Base-by-base conservation (phyloP, 768 basidiomycete genomes). In the Rhodocollybia butyracea region DNA sequence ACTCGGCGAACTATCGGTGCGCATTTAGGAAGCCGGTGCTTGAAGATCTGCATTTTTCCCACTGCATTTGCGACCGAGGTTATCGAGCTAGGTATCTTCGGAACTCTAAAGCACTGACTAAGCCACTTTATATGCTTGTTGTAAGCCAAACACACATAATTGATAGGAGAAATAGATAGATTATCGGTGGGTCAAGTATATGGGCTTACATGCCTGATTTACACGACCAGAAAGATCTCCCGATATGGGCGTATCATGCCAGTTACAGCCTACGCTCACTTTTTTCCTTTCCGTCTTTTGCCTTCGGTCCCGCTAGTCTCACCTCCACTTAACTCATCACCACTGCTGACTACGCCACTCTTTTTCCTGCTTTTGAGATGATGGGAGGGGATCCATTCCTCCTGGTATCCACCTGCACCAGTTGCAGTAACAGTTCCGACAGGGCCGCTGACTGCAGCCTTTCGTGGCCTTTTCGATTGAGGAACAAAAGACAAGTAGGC, bases 371-470 rank as follows among this genome's bases (percentile, higher is more conserved):
- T 66, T 68, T 89, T 88, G 75, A 91, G 73, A 63, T 93, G 91
- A 64, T 91, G 89, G 60, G 88, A 88, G n/a, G 91, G 91, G 61
- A 94, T 94, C 91, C 91, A 94, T 64, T 94, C 91, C 65, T 93
- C 89, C 63, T 89, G 83, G 61, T 93, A 92, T 41, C 83, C 85
- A 36, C 84, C 80, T 2, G 84, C 77, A 32, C 84, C 82, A 22
- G 83, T 83, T 30, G 85, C 84, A 6, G 86, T 86, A 32, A 80
- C 79, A 7, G 81, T 67, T n/a, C 78, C 78, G 34, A 80, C 77
- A 8, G 87, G 81, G 3, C 82, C 69, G 55, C 80, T 84, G 51
- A 81, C 74, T 5, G 77, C 61, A 1, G 73, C 64, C 59, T 80
- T 83, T 60, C 75, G 76, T 53, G 71, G 66, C 66, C 84, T 86